Conservation (phyloP, 768 basidiomycete genomes). For the Tulasnella calospora region DNA sequence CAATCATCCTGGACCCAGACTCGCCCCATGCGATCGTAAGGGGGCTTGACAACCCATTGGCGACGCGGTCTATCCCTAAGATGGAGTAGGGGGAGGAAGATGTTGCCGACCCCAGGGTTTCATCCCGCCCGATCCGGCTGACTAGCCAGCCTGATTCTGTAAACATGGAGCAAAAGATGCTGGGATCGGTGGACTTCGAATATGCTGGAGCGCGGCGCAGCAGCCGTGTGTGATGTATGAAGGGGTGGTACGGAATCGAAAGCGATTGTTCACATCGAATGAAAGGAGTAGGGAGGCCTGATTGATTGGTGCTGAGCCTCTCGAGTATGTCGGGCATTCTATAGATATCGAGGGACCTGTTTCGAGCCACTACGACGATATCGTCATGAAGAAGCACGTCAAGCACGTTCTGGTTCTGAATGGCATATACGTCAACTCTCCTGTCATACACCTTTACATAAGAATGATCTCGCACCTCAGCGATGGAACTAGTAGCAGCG, state of each 20-base stretch:
- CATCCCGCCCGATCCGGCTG: not conserved
- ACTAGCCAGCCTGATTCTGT: not conserved
- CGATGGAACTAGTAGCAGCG: not conserved
- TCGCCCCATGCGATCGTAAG: not conserved
- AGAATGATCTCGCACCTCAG: not conserved
- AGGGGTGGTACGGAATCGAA: not conserved
- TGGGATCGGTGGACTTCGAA: not conserved
- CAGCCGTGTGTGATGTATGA: not conserved
- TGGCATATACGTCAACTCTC: not conserved
- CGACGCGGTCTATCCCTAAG: too few species aligned
- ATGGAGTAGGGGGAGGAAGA: too few species aligned
- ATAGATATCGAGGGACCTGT: not conserved
- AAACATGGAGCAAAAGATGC: not conserved
- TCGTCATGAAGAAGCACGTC: not conserved
- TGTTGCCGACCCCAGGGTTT: too few species aligned
- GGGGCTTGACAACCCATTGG: too few species aligned
- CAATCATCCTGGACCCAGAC: not conserved
- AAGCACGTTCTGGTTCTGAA: not conserved
- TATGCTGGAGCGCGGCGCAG: not conserved
- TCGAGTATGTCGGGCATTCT: too few species aligned
- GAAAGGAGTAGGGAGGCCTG: not conserved
- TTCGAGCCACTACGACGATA: not conserved
- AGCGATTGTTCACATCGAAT: not conserved
- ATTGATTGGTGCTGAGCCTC: too few species aligned
- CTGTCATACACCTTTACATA: not conserved